Conservation (phyloP, 352 stramenopile species). For the Achlya hypogyna region DNA sequence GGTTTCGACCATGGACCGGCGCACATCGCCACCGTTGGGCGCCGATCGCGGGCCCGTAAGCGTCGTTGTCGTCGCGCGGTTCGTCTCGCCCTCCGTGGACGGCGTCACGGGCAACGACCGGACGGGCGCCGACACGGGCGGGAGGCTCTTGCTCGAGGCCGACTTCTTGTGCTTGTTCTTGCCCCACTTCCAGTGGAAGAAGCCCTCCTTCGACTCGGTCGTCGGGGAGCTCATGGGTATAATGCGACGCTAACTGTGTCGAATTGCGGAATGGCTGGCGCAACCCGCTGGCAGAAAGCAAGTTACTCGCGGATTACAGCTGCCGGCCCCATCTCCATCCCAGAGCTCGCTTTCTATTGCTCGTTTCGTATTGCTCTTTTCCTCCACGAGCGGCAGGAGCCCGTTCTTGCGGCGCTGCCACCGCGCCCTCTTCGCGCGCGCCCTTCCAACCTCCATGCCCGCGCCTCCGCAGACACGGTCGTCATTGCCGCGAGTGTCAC, state of each 20-base stretch:
- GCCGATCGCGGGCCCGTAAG: background rate
- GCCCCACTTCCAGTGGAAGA: constrained; percentile 17
- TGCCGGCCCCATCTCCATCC: background rate
- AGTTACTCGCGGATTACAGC: constrained; percentile 10
- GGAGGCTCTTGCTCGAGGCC: background rate
- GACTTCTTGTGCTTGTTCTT: constrained; percentile 13
- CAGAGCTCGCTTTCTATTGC: background rate
- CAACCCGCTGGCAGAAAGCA: background rate
- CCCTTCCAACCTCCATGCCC: too few relatives aligned
- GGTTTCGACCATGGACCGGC: background rate
- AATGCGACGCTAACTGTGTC: background rate
- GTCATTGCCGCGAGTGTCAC: too few relatives aligned
- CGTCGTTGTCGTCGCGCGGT: background rate
- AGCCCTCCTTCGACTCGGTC: constrained; percentile 3
- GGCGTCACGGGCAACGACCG: background rate
- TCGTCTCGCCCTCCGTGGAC: background rate
- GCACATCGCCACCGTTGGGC: background rate
- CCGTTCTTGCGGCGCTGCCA: too few relatives aligned
- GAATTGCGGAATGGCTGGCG: background rate
- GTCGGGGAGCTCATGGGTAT: background rate
- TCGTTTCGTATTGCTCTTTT: too few relatives aligned
- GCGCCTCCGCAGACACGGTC: too few relatives aligned
- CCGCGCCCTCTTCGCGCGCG: too few relatives aligned
- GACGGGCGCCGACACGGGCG: background rate
- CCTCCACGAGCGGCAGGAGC: too few relatives aligned